Evolutionary conservation across 2,329 filamentous ascomycete genomes (phyloP), one percentile per base, ranked within the genome.

Genomic region (Sodiomyces alkalinus): DNA sequence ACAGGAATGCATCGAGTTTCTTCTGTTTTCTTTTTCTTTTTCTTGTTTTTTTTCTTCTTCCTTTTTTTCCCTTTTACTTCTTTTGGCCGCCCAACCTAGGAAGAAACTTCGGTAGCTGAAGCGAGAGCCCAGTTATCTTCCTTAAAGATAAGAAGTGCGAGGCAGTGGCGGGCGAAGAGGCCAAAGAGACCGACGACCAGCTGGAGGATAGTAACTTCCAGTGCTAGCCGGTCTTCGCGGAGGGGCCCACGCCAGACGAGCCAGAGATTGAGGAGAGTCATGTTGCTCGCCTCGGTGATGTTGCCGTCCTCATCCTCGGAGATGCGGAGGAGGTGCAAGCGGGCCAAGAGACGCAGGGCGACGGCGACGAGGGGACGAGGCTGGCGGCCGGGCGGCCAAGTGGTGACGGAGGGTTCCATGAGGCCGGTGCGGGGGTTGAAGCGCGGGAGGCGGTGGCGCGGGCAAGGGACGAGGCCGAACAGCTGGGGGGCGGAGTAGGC

Each of bases 261-360:
- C 87, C 87, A 98, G 31, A 98, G 65, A 49, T 98, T 98, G 40
- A 98, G 63, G 26, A 98, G 68, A 7, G 90, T 98, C 37, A 98
- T 67, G 52, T 98, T 98, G 39, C 74, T 83, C 13, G 76, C 87
- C 53, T 90, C 79, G 15, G 72, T 58, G 41, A 96, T 78, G 39
- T 64, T 56, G 7, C 80, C 81, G 14, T 15, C 12, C 19, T 72
- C 61, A 44, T 87, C 74, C 28, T 62, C 66, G 34, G 63, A 70
- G 22, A 93, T 57, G 26, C 70, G 64, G 30, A 93, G 49, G 28
- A 96, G 58, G 35, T 62, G 65, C 31, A 93, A 46, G 36, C 58
- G 63, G 41, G 74, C 68, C 32, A 96, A 61, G 11, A 87, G 41
- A 43, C 72, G 75, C 38, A 98, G 55, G 8, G 52, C 64, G 24